Base-by-base conservation (phyloP, 257 asterid species). In the Solanum bulbocastanum region DNA sequence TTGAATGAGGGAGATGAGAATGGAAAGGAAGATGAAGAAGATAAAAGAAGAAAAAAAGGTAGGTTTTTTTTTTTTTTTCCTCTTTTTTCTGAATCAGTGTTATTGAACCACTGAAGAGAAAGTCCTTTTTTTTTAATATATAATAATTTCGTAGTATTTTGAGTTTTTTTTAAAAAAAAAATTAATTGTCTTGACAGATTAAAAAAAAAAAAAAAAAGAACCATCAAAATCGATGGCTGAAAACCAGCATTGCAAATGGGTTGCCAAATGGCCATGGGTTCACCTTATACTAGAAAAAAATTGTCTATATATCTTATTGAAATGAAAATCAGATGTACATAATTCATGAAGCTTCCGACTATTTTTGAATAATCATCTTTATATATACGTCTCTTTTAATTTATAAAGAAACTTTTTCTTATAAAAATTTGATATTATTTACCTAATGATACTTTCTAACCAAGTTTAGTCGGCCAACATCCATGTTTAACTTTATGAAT, bases 221-320 rank as follows among this genome's bases (percentile, higher is more conserved):
- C 86, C 85, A 87, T 84, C 87, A 87, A 84, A 85, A 86, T 83
- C 32, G 65, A 87, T 86, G 86, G 90, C 76, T 60, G 88, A 84
- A 58, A 78, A 85, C 90, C 92, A 88, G 88, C 87, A 9, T 39
- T 25, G 82, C 36, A 71, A 46, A 84, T 52, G 71, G 74, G 69
- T 89, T 87, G 91, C 72, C 42, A 15, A 15, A 71, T 71, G 20
- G 30, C 27, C 68, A 42, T 73, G 87, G 90, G 90, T 90, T 91
- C 91, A 87, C 91, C 86, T 81, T 69, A 65, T 84, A 40, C 8
- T 36, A 36, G 39, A 36, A 36, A 36, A 33, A 36, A 36, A 5
- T 5, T 5, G 1, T 36, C 6, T 36, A 36, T 6, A 18, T 2
- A 52, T 52, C 23, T 16, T 22, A 16, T 52, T 20, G 0, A 52